Conservation (phyloP, 2,329 filamentous ascomycete genomes). For the Aspergillus carbonarius region DNA sequence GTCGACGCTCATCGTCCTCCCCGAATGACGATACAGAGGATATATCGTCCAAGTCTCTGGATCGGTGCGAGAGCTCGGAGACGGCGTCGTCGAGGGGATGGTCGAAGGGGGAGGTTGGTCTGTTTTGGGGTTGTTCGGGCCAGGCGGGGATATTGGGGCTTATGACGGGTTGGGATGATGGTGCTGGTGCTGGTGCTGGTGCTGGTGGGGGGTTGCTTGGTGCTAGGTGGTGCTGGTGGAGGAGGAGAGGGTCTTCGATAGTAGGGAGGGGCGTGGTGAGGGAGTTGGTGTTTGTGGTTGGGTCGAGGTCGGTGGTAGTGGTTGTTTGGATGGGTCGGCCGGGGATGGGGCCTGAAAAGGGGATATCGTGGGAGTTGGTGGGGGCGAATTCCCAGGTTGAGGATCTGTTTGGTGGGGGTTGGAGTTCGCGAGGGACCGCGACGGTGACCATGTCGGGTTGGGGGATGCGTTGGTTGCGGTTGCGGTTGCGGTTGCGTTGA, state of each 20-base stretch:
- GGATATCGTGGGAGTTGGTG: neutral
- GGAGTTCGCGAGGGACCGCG: conserved; percentile 6
- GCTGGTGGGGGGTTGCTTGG: neutral
- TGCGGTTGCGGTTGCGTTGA: conserved; percentile 14
- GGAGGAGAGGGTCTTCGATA: neutral
- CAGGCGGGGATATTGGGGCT: conserved; percentile 2
- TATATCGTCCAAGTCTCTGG: conserved; percentile 27
- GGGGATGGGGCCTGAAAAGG: conserved; percentile 7
- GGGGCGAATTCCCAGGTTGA: neutral
- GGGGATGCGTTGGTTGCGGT: conserved; percentile 3
- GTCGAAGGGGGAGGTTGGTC: conserved; percentile 25
- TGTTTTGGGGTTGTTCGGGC: conserved; percentile 5
- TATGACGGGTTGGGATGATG: neutral
- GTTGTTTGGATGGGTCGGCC: neutral
- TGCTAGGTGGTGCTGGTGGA: neutral
- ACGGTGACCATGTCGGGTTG: conserved; percentile 4
- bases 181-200: neutral
- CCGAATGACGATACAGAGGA: conserved; percentile 34
- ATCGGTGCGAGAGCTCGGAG: conserved; percentile 27
- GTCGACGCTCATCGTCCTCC: conserved; percentile 18
- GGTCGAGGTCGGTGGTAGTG: neutral
- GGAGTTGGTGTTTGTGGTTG: neutral
- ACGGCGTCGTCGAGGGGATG: conserved; percentile 24
- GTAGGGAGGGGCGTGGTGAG: neutral
- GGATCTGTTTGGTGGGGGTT: conserved; percentile 7